phyloP scores from a whole-genome alignment of 129 eudicot species.

The Daucus carota region DNA sequence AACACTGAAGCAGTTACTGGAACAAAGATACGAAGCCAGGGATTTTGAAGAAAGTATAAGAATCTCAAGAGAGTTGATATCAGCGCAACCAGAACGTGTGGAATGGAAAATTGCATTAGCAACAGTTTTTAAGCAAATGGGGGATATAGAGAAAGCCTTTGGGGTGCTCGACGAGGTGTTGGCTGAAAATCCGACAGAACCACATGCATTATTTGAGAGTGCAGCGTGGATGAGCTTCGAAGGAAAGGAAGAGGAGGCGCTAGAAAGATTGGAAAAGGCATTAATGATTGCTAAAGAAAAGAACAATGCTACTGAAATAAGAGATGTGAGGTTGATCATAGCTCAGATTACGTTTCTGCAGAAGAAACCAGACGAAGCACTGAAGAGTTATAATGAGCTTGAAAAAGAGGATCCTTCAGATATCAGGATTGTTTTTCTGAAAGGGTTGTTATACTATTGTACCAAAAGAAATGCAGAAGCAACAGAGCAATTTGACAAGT shows the following conservation, averaged over 20 bases:
- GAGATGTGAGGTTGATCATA: slow-evolving; percentile 59
- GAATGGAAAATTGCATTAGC: slow-evolving; percentile 53
- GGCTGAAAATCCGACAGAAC: slow-evolving; percentile 31
- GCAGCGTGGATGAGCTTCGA: slow-evolving; percentile 50
- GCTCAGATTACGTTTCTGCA: slow-evolving; percentile 64
- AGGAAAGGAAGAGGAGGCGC: slow-evolving; percentile 48
- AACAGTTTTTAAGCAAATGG: slow-evolving; percentile 54
- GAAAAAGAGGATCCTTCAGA: slow-evolving; percentile 57
- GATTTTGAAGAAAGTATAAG: slow-evolving; percentile 52
- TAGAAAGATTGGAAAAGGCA: slow-evolving; percentile 46
- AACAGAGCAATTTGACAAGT: slow-evolving; percentile 56
- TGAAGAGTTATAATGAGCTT: slow-evolving; percentile 58
- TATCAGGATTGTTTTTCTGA: slow-evolving; percentile 64
- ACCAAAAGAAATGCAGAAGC: slow-evolving; percentile 53
- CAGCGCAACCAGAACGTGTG: slow-evolving; percentile 49
- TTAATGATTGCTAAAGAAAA: slow-evolving; percentile 45
- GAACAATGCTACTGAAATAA: slow-evolving; percentile 48
- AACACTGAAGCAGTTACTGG: slow-evolving; percentile 34
- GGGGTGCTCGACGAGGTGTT: slow-evolving; percentile 42
- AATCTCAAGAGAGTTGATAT: slow-evolving; percentile 28
- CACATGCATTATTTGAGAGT: slow-evolving; percentile 61
- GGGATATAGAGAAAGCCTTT: slow-evolving; percentile 44
- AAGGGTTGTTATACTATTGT: slow-evolving; percentile 67
- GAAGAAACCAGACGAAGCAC: slow-evolving; percentile 65
- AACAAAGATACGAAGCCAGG: slow-evolving; percentile 46